Conservation (phyloP, 768 basidiomycete species). For the Sarcodon sp. region DNA sequence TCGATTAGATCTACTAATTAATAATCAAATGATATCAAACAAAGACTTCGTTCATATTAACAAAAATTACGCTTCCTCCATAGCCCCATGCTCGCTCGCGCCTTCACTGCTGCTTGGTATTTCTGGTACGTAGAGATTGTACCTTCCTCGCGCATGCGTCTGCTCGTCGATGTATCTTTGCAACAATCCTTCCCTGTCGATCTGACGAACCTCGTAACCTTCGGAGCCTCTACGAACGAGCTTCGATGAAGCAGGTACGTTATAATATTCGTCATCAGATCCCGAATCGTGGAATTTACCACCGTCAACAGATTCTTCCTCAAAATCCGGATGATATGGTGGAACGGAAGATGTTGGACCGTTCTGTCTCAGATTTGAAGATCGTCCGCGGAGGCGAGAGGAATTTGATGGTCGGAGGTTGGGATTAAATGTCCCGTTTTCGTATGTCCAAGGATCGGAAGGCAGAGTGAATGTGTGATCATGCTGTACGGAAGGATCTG, state of each 20-base stretch:
- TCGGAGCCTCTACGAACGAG: conserved; percentile 63
- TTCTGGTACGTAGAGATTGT: conserved; percentile 57
- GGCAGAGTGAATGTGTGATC: conserved; percentile 35
- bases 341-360: conserved; percentile 39
- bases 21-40: too few relatives aligned
- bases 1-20: neutral
- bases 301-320: conserved; percentile 17
- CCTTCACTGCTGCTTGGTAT: conserved; percentile 26
- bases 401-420: conserved; percentile 49
- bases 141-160: conserved; percentile 28
- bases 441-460: conserved; percentile 77
- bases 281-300: conserved; percentile 8
- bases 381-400: conserved; percentile 13
- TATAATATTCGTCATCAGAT: conserved; percentile 12
- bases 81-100: conserved; percentile 26
- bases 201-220: conserved; percentile 61
- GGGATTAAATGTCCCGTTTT: conserved; percentile 68
- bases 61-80: conserved; percentile 4
- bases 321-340: conserved; percentile 69
- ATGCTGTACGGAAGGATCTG: conserved; percentile 32
- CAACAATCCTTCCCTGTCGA: conserved; percentile 54
- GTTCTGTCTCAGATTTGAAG: conserved; percentile 8
- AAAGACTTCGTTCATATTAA: too few relatives aligned
- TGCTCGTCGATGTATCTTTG: conserved; percentile 38
- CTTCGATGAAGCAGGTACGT: conserved; percentile 8